Evolutionary conservation across 495 filamentous ascomycete species (phyloP), one percentile per base, ranked within the genome.

Genomic region (Collariella sp.): DNA sequence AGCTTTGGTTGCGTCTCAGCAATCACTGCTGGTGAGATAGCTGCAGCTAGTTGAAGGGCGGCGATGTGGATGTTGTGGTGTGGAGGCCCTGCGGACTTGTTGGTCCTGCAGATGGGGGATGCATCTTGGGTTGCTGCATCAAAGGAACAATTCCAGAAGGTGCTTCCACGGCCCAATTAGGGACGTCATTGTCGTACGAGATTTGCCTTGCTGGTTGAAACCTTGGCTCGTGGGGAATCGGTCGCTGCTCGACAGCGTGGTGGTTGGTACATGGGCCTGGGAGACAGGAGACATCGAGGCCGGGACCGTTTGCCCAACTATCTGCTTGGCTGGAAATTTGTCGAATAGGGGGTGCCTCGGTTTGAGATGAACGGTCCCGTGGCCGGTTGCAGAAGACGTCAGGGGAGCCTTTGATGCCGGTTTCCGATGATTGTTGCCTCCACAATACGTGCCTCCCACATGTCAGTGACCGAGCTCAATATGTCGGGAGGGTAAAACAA

Each of bases 91-190:
- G 54, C 20, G 38, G 35, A 22, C 29, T 29, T 15, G 22, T 45
- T 16, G 6, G 42, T 23, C 12, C 42, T 45, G 42, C 42, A 6
- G 7, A 26, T 39, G 11, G 13, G 2, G 31, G 22, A 13, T 33
- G 23, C 46, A 52, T 40, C 47, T 19, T 47, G 43, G 26, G 42
- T 36, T 43, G 46, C 20, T 20, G 16, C 40, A 34, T 45, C 34
- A 22, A 50, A 36, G 41, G 56, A 58, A 58, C 16, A 48, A 29
- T 58, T 58, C 56, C 56, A 58, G 56, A 58, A 58, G 50, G n/a
- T 7, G n/a, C n/a, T 13, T 22, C 13, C 11, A 22, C 23, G 33
- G 34, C 26, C 56, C 56, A 58, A 54, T 58, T 51, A 50, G 45
- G 16, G 39, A 41, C 41, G 50, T 46, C 31, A 46, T 22, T 24